Evolutionary conservation across 345 rosid species (phyloP), one percentile per base, ranked within the genome.

Genomic region (Eutrema japonicum): DNA sequence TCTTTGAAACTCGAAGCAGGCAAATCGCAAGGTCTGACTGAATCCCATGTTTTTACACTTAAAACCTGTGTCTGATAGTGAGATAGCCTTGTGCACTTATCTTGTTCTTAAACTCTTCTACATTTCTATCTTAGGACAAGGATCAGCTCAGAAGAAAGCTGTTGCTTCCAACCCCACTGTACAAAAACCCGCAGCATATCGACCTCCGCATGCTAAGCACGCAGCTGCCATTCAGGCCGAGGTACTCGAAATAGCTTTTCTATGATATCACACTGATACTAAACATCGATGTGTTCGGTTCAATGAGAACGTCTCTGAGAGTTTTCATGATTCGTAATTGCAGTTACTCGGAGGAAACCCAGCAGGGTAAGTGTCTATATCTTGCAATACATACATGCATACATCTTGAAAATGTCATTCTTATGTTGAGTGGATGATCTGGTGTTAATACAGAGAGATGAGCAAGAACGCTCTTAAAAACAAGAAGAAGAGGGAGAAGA

Each of bases 401-500:
- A 37, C 33, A 9, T 53, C 35, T 59, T 4, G 36, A 26, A 50
- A 33, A 40, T 5, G 11, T 38, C 6, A 13, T 4, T 26, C 42
- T n/a, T 61, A 3, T 62, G n/a, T 43, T 73, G 75, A 72, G 26
- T 49, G 29, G 30, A 56, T 56, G 8, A 48, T 41, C 7, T 49
- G n/a, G 54, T 42, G 43, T 50, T 58, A 26, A 48, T 60, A 6
- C 62, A 89, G 97, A 58, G 89, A 87, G 82, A 75, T 87, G 91
- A 91, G 98, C 88, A 93, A 93, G 79, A 91, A 78, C 72, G 97
- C 97, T 9, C 84, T 88, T 40, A 89, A 43, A 72, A 93, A 91
- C 94, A 93, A 91, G 87, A 91, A 91, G 80, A 93, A 89, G 76
- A 82, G 97, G 68, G 97, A 90, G 77, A 93, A 89, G 84, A 94